Evolutionary conservation across 495 filamentous ascomycete species (phyloP), one percentile per base, ranked within the genome.

Genomic region (Chaetomium tenue): DNA sequence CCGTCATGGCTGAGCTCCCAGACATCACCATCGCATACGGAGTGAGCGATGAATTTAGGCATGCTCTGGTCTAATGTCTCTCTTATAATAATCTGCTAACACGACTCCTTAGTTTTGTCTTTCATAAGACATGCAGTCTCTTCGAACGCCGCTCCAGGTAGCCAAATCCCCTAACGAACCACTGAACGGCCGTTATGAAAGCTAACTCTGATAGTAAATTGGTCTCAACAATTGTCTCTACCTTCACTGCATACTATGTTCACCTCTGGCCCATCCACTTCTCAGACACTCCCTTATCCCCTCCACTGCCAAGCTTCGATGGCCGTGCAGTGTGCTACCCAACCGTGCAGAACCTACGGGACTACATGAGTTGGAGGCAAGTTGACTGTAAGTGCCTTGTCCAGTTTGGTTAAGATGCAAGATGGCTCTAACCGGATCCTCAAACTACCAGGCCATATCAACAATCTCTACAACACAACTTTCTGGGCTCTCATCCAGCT

Each of bases 331-430:
- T 98, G 42, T 81, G 87, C 66, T 98, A 97, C 77, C 93, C 94
- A 0, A 87, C 83, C 51, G 79, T 84, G 16, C 81, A 82, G 70
- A 92, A 93, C 72, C 71, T 98, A 63, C 83, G 92, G 47, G 94
- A 98, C 73, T 98, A 98, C 74, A 86, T 98, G 85, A 91, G 89
- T 69, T 98, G 94, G 94, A 82, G 94, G 66, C 94, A 98, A 76
- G 94, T 90, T 40, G 94, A 98, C 74, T 98, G 93, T 95, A 44
- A 6, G 50, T 37, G 26, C n/a, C 16, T 25, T 7, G n/a, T 9
- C 20, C 20, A 39, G 4, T 12, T 4, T 11, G 12, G 20, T 11
- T 8, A 1, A 37, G 33, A 7, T 37, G 33, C 33, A 1, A 37
- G 33, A 7, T 37, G 33, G 33, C 8, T 37, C 33, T 37, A 8